Percentiles rank a stretch among this genome's conserved stretches.
These are phyloP conservation scores for Ensete ventricosum DNA, from an alignment of 176 grass and related monocot species.

Conservation along the genomic window DNA sequence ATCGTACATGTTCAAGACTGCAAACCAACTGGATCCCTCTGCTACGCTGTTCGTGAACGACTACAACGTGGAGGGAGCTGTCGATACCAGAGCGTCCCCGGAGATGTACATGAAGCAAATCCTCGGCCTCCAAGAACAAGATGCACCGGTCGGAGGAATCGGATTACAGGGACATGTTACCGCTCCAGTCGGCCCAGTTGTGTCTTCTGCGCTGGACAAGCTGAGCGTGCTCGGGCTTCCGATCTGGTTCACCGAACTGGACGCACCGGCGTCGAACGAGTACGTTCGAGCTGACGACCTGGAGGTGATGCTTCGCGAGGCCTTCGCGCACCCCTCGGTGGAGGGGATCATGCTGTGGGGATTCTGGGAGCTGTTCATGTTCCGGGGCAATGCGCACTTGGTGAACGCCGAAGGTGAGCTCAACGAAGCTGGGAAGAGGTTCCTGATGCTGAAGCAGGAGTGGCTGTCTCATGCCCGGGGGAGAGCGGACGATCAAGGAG, in stretches of 20 bases:
- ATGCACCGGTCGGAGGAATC: constrained; percentile 50
- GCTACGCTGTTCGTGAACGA: constrained; percentile 90
- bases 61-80: constrained; percentile 67
- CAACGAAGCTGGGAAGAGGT: constrained; percentile 52
- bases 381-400: constrained; percentile 39
- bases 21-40: constrained; percentile 45
- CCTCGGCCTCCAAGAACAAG: constrained; percentile 59
- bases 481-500: constrained; percentile 32
- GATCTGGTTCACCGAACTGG: constrained; percentile 85
- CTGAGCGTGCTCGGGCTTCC: constrained; percentile 55
- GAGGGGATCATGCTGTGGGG: constrained; percentile 87
- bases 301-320: constrained; percentile 72
- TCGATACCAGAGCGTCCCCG: constrained; percentile 33
- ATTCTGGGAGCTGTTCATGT: constrained; percentile 92
- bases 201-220: constrained; percentile 37
- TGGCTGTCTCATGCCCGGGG: constrained; percentile 59
- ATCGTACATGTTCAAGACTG: constrained; percentile 53
- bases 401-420: constrained; percentile 64
- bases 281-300: constrained; percentile 77
- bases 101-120: constrained; percentile 73
- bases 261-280: constrained; percentile 65
- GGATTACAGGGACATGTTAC: constrained; percentile 66
- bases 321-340: constrained; percentile 71
- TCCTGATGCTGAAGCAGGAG: constrained; percentile 54
- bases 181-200: constrained; percentile 39